Evolutionary conservation across 2,329 filamentous ascomycete genomes (phyloP).

Genomic region (Nemania bipapillata): DNA sequence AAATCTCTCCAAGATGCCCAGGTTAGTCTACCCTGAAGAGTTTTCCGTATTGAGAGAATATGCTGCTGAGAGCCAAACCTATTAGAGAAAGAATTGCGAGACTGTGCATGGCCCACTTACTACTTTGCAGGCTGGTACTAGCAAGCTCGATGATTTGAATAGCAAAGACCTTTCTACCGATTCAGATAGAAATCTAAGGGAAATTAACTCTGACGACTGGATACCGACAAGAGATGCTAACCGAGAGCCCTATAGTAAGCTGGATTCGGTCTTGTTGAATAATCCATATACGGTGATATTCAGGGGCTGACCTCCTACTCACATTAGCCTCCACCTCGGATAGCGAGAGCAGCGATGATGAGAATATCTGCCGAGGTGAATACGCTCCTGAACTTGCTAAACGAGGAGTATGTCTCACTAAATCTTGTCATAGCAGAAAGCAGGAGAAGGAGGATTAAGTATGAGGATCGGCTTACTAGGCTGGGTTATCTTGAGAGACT

Average conservation of each 20-base stretch:
- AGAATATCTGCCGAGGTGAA: constrained; percentile 18
- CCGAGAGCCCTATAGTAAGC: constrained; percentile 17
- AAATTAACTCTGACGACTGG: constrained; percentile 23
- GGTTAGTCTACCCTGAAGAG: not conserved
- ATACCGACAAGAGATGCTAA: constrained; percentile 15
- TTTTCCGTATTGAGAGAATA: not conserved
- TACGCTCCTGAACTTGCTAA: not conserved
- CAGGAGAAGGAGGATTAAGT: constrained; percentile 5
- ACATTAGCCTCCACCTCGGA: constrained; percentile 1
- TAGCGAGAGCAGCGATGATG: not conserved
- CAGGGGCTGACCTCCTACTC: constrained; percentile 15
- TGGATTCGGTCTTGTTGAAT: not conserved
- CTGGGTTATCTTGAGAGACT: constrained; percentile 27
- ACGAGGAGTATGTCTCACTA: not conserved
- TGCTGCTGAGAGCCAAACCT: not conserved
- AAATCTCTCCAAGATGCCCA: not conserved
- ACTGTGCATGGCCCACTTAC: constrained; percentile 7
- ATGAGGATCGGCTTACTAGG: constrained; percentile 26
- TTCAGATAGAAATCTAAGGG: constrained; percentile 15
- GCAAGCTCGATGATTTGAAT: not conserved
- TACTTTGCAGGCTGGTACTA: constrained; percentile 12
- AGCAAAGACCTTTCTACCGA: constrained; percentile 11
- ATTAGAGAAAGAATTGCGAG: constrained; percentile 6
- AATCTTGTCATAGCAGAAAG: not conserved
- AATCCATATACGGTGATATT: not conserved